phyloP scores from a whole-genome alignment of 768 basidiomycete genomes.

The Suillus bovinus region DNA sequence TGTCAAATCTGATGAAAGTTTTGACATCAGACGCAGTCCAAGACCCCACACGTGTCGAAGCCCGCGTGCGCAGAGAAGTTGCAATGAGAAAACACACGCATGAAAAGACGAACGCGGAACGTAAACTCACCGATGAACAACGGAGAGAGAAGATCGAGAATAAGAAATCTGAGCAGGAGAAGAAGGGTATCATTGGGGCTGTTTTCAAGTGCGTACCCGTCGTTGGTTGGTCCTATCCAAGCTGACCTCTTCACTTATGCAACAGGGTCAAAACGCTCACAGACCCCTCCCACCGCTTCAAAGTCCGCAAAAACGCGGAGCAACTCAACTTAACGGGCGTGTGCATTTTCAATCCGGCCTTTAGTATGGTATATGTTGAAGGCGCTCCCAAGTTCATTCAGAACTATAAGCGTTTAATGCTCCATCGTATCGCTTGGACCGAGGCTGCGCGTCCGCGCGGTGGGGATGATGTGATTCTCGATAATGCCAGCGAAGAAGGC shows the following conservation, averaged over 20 bases:
- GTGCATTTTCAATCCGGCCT: conserved; percentile 87
- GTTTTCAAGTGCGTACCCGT: conserved; percentile 77
- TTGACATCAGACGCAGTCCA: conserved; percentile 94
- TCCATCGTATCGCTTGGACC: conserved; percentile 90
- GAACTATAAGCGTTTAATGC: conserved; percentile 85
- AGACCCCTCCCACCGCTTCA: conserved; percentile 94
- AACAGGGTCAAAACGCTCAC: conserved; percentile 79
- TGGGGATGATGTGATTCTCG: conserved; percentile 68
- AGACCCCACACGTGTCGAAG: conserved; percentile 97
- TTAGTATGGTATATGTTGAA: conserved; percentile 92
- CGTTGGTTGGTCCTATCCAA: background rate
- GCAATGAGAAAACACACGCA: conserved; percentile 86
- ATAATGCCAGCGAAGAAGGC: conserved; percentile 48
- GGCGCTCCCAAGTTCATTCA: conserved; percentile 84
- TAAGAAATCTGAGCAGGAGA: conserved; percentile 87
- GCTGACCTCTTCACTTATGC: conserved; percentile 2
- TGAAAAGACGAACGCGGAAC: conserved; percentile 90
- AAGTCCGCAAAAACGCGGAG: conserved; percentile 95
- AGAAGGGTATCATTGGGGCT: conserved; percentile 78
- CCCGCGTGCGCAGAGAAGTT: conserved; percentile 91
- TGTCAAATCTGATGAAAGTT: conserved; percentile 97
- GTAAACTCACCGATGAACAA: conserved; percentile 92
- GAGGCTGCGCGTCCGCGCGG: conserved; percentile 82
- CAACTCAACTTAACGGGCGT: conserved; percentile 86
- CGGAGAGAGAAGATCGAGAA: conserved; percentile 81